Evolutionary conservation across 208 protist species (phyloP).

Genomic region (Trypanosoma caninum): DNA sequence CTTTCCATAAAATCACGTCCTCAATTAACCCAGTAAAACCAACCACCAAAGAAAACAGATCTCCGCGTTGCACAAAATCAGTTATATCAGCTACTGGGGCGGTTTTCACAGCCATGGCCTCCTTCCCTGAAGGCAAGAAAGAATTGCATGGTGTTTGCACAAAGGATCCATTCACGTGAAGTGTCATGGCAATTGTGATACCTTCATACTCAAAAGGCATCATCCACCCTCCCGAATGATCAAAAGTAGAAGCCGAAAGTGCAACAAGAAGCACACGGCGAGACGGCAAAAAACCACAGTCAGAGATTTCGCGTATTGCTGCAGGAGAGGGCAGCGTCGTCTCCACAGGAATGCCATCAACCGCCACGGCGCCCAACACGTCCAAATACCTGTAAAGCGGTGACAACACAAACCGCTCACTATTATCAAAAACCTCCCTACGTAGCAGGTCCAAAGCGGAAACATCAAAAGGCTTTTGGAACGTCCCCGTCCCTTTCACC

Average conservation of each 20-base stretch:
- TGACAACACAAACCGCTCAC: constrained; percentile 48
- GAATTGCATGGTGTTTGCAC: constrained; percentile 51
- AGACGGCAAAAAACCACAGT: constrained; percentile 36
- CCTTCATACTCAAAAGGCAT: constrained; percentile 52
- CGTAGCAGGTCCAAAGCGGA: constrained; percentile 61
- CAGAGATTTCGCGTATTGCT: constrained; percentile 33
- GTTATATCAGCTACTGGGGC: constrained; percentile 65
- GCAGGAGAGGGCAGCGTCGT: constrained; percentile 58
- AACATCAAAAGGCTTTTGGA: constrained; percentile 35
- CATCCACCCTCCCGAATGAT: constrained; percentile 73
- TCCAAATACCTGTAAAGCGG: constrained; percentile 67
- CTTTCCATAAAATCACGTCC: constrained; percentile 64
- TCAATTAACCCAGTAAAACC: constrained; percentile 42
- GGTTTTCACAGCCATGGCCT: constrained; percentile 53
- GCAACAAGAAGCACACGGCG: constrained; percentile 71
- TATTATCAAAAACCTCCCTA: constrained; percentile 66
- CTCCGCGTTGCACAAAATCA: constrained; percentile 28
- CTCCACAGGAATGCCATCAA: constrained; percentile 45
- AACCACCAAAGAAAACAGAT: constrained; percentile 55
- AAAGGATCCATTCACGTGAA: constrained; percentile 53
- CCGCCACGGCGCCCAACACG: constrained; percentile 66
- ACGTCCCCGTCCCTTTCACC: neutral
- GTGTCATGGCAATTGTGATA: constrained; percentile 40
- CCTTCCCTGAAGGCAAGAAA: constrained; percentile 55
- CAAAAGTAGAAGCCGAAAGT: constrained; percentile 41